A percentile compares a stretch with the other conserved stretches of the same genome.
phyloP scores from a whole-genome alignment of 495 filamentous ascomycete species.

The Aspergillus diversus region DNA sequence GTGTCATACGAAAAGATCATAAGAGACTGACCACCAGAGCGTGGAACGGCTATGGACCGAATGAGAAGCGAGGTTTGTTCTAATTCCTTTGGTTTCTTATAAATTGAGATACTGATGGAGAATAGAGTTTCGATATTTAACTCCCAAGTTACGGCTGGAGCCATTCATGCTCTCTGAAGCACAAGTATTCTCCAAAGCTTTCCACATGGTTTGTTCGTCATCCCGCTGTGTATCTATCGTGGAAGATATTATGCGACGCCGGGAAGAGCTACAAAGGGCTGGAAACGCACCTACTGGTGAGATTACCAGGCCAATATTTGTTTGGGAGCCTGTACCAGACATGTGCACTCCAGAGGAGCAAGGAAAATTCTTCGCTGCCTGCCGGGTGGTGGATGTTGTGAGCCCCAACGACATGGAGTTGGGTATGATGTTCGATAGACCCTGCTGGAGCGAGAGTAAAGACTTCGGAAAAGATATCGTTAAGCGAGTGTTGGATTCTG shows the following conservation, averaged over 20 bases:
- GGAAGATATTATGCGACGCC: conserved; percentile 57
- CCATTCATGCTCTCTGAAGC: conserved; percentile 56
- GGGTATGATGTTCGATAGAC: conserved; percentile 73
- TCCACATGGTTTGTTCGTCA: conserved; percentile 88
- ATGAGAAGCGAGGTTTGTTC: conserved; percentile 58
- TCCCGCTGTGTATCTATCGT: conserved; percentile 76
- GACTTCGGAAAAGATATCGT: conserved; percentile 55
- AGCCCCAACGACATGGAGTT: conserved; percentile 90
- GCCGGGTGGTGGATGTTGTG: conserved; percentile 78
- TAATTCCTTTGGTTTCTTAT: not conserved
- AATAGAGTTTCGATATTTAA: conserved; percentile 82
- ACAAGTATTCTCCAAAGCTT: conserved; percentile 71
- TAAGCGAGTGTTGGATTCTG: conserved; percentile 58
- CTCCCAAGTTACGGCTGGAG: conserved; percentile 79
- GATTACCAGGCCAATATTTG: conserved; percentile 64
- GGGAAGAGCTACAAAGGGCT: conserved; percentile 38
- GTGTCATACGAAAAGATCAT: conserved; percentile 66
- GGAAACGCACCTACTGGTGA: conserved; percentile 30
- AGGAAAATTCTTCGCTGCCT: conserved; percentile 68
- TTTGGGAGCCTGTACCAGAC: conserved; percentile 96
- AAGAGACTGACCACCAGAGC: conserved; percentile 80
- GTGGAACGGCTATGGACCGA: conserved; percentile 81
- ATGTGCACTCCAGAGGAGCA: conserved; percentile 78
- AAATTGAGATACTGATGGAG: conserved; percentile 33
- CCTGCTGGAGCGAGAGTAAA: conserved; percentile 52